Base-by-base conservation (phyloP, 2,329 filamentous ascomycete species). In the Trichoderma breve region DNA sequence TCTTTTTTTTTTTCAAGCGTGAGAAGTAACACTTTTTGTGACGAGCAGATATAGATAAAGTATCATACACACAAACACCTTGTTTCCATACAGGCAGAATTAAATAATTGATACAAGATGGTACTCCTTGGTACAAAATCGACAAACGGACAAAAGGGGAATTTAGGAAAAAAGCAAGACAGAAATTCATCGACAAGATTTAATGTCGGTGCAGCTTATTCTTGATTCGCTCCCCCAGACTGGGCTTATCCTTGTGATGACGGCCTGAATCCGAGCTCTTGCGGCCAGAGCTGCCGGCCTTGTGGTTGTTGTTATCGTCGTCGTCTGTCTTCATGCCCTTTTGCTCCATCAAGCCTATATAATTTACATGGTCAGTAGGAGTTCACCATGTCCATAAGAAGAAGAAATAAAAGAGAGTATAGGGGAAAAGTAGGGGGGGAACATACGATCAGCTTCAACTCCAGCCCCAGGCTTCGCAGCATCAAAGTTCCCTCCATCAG, bases 401-500 rank as follows among this genome's bases (percentile, higher is more conserved):
- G 5, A 53, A 8, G 0, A 26, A 36, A 34, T 4, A 15, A 14
- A 8, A 64, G 11, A 30, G 8, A 9, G 15, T 8, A 39, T n/a
- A 28, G 18, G 12, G 4, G 18, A 15, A 9, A 14, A 34, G 32
- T 34, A 18, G 18, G 18, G 2, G 15, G 28, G 18, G 6, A 11
- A 84, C 86, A 81, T 80, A 91, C 91, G 86, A 75, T 91, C 89
- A 73, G 91, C 91, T 79, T 93, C 91, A 43, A 80, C 82, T 3
- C 89, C 90, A 12, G 91, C 91, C 12, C 91, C 91, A 0, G 90
- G 86, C 72, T 86, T 86, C 8, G 85, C 82, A 4, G 88, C 89
- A 76, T 92, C 91, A 77, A 92, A 92, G 75, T 92, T 85, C 6
- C 91, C 90, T 0, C 91, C 90, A 51, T 93, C 90, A 18, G 89